Percentiles rank a stretch among this genome's conserved stretches.
Conservation (phyloP, 805 yeast species). For the Yamadazyma phyllophila region DNA sequence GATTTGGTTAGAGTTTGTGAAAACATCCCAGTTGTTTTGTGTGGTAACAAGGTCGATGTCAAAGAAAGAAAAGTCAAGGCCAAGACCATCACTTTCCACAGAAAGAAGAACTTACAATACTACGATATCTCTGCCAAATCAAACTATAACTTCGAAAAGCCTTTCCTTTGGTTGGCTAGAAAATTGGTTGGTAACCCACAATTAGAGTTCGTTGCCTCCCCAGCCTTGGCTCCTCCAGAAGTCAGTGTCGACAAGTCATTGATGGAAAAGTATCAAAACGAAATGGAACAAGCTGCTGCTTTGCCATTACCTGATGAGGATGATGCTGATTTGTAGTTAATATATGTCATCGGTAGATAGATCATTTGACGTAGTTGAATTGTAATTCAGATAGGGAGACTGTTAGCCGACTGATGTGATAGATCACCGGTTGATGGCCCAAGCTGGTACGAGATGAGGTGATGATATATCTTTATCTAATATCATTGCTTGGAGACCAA, state of each 20-base stretch:
- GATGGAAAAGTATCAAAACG: constrained; percentile 98
- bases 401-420: no score
- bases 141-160: constrained; percentile 99
- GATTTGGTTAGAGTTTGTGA: constrained; percentile 99
- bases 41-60: constrained; percentile 99
- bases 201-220: constrained; percentile 97
- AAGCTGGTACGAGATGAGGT: no score
- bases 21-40: constrained; percentile 96
- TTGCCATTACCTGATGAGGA: constrained; percentile 99
- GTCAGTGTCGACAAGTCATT: constrained; percentile 94
- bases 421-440: no score
- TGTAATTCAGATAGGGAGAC: no score
- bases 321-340: constrained; percentile 89
- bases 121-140: constrained; percentile 99
- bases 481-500: no score
- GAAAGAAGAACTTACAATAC: constrained; percentile 99
- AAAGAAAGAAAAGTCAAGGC: constrained; percentile 99
- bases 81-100: constrained; percentile 99
- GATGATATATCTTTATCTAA: no score
- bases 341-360: not conserved
- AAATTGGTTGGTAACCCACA: constrained; percentile 97
- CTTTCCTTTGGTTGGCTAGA: constrained; percentile 99
- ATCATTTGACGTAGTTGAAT: no score
- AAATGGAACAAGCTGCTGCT: constrained; percentile 99
- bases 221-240: constrained; percentile 99